phyloP scores from a whole-genome alignment of 2,329 filamentous ascomycete genomes.

The Fusarium redolens region DNA sequence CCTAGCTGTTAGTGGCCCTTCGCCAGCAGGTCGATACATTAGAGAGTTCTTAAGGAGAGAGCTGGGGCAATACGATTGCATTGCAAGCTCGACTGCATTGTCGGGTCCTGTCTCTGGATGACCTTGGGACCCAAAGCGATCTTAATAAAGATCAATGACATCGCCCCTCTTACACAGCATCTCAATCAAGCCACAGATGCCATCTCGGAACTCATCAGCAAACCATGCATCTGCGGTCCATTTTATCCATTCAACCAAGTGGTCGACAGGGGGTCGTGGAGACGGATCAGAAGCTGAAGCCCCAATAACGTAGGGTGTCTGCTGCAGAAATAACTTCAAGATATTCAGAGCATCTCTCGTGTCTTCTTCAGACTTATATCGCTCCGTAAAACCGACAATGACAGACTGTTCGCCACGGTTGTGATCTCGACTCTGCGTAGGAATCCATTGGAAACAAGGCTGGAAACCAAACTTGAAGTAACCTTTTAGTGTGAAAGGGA shows the following conservation, averaged over 20 bases:
- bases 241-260: not conserved
- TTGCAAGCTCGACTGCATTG: slow-evolving; percentile 20
- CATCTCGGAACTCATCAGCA: not conserved
- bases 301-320: not conserved
- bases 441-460: not conserved
- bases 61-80: not conserved
- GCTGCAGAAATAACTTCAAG: not conserved
- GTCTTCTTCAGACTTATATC: not conserved
- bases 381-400: not conserved
- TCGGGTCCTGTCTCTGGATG: not conserved
- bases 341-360: not conserved
- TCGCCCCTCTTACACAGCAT: not conserved
- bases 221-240: not conserved
- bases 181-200: not conserved
- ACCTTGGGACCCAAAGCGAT: not conserved
- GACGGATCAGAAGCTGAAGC: not conserved
- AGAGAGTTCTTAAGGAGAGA: slow-evolving; percentile 6
- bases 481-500: not conserved
- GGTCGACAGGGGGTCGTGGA: not conserved
- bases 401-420: not conserved
- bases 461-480: not conserved
- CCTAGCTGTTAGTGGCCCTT: not conserved
- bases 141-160: slow-evolving; percentile 21
- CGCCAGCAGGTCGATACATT: not conserved
- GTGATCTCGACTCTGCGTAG: not conserved